A percentile compares a stretch with the other conserved stretches of the same genome.
phyloP scores from a whole-genome alignment of 2,329 filamentous ascomycete genomes.

The Colletotrichum trifolii region DNA sequence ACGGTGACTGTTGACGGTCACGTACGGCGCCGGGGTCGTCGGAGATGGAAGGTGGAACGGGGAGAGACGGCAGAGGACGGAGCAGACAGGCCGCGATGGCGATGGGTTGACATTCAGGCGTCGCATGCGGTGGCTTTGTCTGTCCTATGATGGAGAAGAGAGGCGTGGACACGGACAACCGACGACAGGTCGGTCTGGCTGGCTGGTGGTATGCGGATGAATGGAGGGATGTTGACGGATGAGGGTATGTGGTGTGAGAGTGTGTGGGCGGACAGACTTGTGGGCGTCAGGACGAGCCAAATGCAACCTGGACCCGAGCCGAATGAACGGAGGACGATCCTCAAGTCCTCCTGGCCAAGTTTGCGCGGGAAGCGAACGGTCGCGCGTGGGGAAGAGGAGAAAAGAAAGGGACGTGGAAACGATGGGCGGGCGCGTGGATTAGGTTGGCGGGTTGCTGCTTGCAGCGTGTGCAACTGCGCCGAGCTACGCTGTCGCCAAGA shows the following conservation, averaged over 20 bases:
- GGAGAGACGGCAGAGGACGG: constrained; percentile 4
- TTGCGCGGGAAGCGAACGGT: constrained; percentile 33
- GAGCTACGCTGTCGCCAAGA: too few species aligned
- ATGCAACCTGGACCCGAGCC: constrained; percentile 4
- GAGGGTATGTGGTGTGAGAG: constrained; percentile 18
- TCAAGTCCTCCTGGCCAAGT: constrained; percentile 4
- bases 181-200: constrained; percentile 13
- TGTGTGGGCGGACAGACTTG: constrained; percentile 4
- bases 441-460: too few species aligned
- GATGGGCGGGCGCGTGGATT: not conserved
- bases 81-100: not conserved
- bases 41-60: constrained; percentile 1
- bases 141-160: too few species aligned
- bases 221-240: constrained; percentile 15
- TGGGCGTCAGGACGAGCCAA: constrained; percentile 7
- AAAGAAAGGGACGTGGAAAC: constrained; percentile 3
- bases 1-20: too few species aligned
- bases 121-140: too few species aligned
- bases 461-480: too few species aligned
- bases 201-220: constrained; percentile 13
- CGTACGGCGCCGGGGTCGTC: constrained; percentile 13
- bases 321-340: constrained; percentile 11
- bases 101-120: too few species aligned
- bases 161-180: not conserved
- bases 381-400: constrained; percentile 27